Evolutionary conservation across 192 early-diverging fungal genomes (phyloP).

Genomic region (Haplosporangium gracile): DNA sequence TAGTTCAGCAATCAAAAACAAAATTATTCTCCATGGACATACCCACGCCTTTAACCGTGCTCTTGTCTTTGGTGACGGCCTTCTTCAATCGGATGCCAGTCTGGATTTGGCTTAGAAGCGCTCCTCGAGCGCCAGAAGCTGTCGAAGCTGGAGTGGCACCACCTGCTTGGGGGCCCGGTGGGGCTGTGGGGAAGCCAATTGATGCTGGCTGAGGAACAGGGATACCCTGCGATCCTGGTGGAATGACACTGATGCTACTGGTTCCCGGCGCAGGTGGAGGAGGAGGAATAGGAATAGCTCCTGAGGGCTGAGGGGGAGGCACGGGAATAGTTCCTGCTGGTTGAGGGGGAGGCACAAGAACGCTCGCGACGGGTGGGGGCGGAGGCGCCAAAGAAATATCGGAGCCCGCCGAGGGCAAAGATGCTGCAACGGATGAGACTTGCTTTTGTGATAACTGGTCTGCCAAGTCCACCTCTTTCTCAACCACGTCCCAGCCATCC

Average conservation of each 20-base stretch:
- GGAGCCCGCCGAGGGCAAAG: background rate
- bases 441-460: conserved; percentile 33
- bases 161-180: conserved; percentile 7
- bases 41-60: conserved; percentile 55
- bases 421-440: conserved; percentile 19
- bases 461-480: conserved; percentile 30
- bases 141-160: conserved; percentile 15
- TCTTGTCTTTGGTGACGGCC: conserved; percentile 76
- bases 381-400: conserved; percentile 19
- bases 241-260: conserved; percentile 5
- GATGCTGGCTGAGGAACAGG: conserved; percentile 30
- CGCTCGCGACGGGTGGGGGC: conserved; percentile 20
- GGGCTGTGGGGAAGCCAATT: conserved; percentile 23
- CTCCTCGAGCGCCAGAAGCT: conserved; percentile 55
- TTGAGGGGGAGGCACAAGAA: conserved; percentile 17
- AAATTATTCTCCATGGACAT: background rate
- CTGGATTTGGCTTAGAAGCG: conserved; percentile 81
- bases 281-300: conserved; percentile 23
- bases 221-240: background rate
- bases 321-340: conserved; percentile 14
- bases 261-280: conserved; percentile 9
- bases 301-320: conserved; percentile 26
- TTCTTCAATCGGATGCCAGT: conserved; percentile 71
- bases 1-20: background rate
- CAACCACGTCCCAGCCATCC: conserved; percentile 52